phyloP scores from a whole-genome alignment of 371 early-diverging fungal genomes.

The Conidiobolus incongruus region DNA sequence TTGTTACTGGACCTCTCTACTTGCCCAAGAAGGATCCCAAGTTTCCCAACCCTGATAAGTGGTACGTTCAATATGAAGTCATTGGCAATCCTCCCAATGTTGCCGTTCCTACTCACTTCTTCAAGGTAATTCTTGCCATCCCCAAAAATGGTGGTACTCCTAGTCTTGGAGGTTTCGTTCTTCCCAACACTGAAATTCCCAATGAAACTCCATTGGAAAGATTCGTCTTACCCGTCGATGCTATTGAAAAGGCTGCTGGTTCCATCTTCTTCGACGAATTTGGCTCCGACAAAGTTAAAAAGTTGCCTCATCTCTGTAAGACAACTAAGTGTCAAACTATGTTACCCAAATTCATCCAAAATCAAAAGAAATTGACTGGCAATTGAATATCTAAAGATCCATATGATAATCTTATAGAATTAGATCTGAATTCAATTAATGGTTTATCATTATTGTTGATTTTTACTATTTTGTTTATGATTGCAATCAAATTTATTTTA shows the following conservation, averaged over 20 bases:
- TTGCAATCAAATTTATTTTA: no score
- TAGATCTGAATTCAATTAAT: no score
- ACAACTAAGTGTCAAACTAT: conserved; percentile 10
- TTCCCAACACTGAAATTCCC: conserved; percentile 62
- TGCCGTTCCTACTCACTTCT: no score
- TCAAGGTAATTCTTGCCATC: conserved; percentile 28
- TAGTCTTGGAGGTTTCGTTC: conserved; percentile 48
- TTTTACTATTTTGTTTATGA: no score
- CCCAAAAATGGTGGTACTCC: conserved; percentile 10
- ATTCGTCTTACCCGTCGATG: conserved; percentile 54
- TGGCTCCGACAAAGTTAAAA: conserved; percentile 13
- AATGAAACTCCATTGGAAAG: conserved; percentile 32
- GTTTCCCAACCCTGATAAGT: no score
- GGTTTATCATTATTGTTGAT: no score
- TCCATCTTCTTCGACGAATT: conserved; percentile 47
- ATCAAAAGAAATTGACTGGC: no score
- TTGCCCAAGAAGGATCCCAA: conserved; percentile 40
- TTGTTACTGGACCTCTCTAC: conserved; percentile 60
- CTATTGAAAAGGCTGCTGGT: conserved; percentile 53
- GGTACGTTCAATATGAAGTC: no score
- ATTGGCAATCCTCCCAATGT: no score
- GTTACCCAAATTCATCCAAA: no score
- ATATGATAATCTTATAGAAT: no score
- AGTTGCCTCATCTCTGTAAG: conserved; percentile 13
- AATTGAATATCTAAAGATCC: no score